Evolutionary conservation across 78 protist species (phyloP).

Genomic region (Cyanophora paradoxa): DNA sequence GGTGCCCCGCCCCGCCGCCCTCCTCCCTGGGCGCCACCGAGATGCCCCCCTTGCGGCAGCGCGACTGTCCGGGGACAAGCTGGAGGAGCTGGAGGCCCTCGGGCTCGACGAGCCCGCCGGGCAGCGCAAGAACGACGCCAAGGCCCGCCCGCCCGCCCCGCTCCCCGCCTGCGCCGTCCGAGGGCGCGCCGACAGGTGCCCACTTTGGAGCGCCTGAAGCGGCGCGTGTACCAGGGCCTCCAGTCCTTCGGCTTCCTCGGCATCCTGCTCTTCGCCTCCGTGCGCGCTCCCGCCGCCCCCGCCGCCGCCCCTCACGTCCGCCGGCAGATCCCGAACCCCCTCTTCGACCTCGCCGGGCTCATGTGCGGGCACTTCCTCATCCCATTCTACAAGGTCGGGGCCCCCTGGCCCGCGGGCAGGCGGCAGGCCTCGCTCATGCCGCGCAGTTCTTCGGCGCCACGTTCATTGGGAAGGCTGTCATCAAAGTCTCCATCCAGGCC

Average conservation of each 20-base stretch:
- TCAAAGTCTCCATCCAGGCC: neutral
- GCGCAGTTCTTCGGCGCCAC: neutral
- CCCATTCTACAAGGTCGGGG: neutral
- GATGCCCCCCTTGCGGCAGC: too few relatives aligned
- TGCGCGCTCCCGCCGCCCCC: neutral
- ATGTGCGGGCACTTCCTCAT: constrained; percentile 20
- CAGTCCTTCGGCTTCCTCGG: neutral
- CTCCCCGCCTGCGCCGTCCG: too few relatives aligned
- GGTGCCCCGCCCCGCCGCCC: too few relatives aligned
- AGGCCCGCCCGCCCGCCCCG: too few relatives aligned
- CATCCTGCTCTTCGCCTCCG: neutral
- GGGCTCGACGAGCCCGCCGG: too few relatives aligned
- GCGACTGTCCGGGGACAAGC: neutral
- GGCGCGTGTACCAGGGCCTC: neutral
- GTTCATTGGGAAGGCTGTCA: neutral
- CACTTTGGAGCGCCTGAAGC: neutral
- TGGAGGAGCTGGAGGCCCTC: neutral
- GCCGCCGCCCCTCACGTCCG: too few relatives aligned
- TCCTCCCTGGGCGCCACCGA: too few relatives aligned
- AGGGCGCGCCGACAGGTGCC: neutral
- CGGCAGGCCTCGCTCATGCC: neutral
- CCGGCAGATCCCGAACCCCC: constrained; percentile 12
- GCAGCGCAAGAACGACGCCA: too few relatives aligned
- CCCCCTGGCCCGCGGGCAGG: neutral
- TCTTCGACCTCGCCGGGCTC: constrained; percentile 8